Evolutionary conservation across 352 stramenopile genomes (phyloP).

Genomic region (Pythium inflatum): DNA sequence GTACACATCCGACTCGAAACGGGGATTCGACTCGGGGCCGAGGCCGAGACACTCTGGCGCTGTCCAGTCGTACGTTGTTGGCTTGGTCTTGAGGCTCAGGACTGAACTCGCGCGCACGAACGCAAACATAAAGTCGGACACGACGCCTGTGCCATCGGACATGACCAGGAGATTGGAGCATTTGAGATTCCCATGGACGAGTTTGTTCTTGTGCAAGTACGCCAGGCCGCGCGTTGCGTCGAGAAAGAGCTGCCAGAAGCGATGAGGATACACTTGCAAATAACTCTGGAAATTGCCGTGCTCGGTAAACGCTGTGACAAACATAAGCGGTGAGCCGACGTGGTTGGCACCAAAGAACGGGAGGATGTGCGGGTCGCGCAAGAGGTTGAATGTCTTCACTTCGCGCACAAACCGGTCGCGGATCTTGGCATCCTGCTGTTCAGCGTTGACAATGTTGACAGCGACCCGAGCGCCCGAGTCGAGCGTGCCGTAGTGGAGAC

Average conservation of each 20-base stretch:
- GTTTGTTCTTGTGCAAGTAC: slow-evolving; percentile 38
- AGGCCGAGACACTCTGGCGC: slow-evolving; percentile 23
- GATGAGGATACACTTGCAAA: neutral
- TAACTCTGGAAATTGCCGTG: slow-evolving; percentile 19
- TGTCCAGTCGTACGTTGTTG: slow-evolving; percentile 4
- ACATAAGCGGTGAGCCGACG: slow-evolving; percentile 7
- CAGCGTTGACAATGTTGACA: slow-evolving; percentile 25
- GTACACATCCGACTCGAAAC: slow-evolving; percentile 30
- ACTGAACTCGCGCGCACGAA: slow-evolving; percentile 35
- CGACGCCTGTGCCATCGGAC: slow-evolving; percentile 29
- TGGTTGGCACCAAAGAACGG: slow-evolving; percentile 28
- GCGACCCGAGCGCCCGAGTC: slow-evolving; percentile 27
- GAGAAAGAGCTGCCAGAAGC: slow-evolving; percentile 29
- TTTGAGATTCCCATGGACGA: slow-evolving; percentile 46
- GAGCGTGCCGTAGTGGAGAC: slow-evolving; percentile 27
- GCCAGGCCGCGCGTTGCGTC: slow-evolving; percentile 26
- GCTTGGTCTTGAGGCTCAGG: slow-evolving; percentile 26
- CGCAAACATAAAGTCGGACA: slow-evolving; percentile 41
- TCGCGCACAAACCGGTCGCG: slow-evolving; percentile 7
- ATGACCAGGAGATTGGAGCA: slow-evolving; percentile 44
- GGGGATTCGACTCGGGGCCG: neutral
- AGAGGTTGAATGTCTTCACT: neutral
- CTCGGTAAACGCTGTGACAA: slow-evolving; percentile 1
- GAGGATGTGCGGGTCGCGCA: slow-evolving; percentile 27
- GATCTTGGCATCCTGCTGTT: neutral